phyloP scores from a whole-genome alignment of 148 eudicot genomes.

The Simmondsia chinensis region DNA sequence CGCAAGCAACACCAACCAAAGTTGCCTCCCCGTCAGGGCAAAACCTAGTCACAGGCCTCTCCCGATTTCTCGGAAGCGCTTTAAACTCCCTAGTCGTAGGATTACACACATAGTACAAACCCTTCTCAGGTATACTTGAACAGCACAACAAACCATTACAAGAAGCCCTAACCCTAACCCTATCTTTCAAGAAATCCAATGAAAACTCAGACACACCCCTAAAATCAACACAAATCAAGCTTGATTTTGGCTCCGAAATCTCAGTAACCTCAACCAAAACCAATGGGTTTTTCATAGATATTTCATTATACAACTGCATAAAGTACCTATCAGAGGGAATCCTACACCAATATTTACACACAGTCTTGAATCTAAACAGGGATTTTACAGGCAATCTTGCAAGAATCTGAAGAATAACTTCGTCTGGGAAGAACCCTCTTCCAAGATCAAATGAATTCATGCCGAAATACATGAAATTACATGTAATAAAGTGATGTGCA shows the following conservation, averaged over 20 bases:
- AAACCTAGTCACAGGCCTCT: constrained; percentile 75
- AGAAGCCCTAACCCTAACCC: constrained; percentile 81
- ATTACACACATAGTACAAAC: constrained; percentile 87
- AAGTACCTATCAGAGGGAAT: constrained; percentile 58
- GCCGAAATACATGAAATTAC: neutral
- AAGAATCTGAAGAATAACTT: constrained; percentile 59
- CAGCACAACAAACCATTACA: constrained; percentile 93
- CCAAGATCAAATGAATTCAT: constrained; percentile 33
- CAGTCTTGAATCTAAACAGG: constrained; percentile 53
- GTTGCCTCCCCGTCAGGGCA: constrained; percentile 83
- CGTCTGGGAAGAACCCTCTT: constrained; percentile 69
- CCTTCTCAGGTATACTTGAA: constrained; percentile 80
- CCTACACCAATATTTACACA: constrained; percentile 59
- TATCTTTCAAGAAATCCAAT: constrained; percentile 61
- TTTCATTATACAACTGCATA: constrained; percentile 36
- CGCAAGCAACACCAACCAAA: constrained; percentile 72
- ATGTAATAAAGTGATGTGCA: neutral
- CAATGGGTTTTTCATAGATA: constrained; percentile 45
- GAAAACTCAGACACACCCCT: constrained; percentile 67
- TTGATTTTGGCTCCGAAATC: constrained; percentile 46
- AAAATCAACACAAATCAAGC: constrained; percentile 57
- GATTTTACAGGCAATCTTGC: constrained; percentile 71
- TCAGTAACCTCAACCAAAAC: constrained; percentile 66
- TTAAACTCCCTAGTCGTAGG: constrained; percentile 69
- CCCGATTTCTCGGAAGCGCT: constrained; percentile 61